Percentiles rank a stretch among this genome's conserved stretches.
These are phyloP conservation scores for Calonectria ilicicola DNA, from an alignment of 2,329 filamentous ascomycete genomes.

Conservation along the genomic window DNA sequence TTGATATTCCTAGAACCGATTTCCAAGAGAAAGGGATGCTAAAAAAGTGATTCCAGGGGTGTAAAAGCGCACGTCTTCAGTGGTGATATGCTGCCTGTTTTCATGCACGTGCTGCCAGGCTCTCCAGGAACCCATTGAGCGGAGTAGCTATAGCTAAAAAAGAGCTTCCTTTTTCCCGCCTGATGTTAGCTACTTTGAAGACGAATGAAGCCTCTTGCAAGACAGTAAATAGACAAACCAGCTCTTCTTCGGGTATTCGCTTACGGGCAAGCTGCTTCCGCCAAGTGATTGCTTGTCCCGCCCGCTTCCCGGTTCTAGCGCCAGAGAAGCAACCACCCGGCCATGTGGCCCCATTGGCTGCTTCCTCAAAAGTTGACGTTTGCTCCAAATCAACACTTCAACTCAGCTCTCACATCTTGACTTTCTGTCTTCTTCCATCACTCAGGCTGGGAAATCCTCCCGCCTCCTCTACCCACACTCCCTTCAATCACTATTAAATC, in stretches of 20 bases:
- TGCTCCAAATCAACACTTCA: background rate
- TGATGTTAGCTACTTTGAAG: background rate
- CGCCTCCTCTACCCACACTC: constrained; percentile 3
- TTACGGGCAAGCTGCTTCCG: background rate
- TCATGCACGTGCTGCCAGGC: background rate
- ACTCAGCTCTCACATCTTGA: background rate
- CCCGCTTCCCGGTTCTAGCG: background rate
- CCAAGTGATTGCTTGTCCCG: background rate
- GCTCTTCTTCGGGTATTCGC: background rate
- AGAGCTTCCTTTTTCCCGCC: background rate
- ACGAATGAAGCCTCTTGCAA: background rate
- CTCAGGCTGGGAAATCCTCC: constrained; percentile 15
- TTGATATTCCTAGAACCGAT: background rate
- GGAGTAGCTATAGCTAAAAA: background rate
- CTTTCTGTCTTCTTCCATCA: background rate
- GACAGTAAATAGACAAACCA: background rate
- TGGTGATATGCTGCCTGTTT: background rate
- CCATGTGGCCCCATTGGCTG: constrained; percentile 4
- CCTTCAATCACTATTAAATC: background rate
- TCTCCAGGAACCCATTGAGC: background rate
- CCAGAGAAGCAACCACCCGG: constrained; percentile 2
- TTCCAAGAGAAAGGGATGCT: background rate
- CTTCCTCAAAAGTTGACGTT: constrained; percentile 4
- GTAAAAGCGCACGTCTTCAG: background rate
- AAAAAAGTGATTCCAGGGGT: too few relatives aligned